Base-by-base conservation (phyloP, 192 early-diverging fungal species). In the Podila clonocystis region DNA sequence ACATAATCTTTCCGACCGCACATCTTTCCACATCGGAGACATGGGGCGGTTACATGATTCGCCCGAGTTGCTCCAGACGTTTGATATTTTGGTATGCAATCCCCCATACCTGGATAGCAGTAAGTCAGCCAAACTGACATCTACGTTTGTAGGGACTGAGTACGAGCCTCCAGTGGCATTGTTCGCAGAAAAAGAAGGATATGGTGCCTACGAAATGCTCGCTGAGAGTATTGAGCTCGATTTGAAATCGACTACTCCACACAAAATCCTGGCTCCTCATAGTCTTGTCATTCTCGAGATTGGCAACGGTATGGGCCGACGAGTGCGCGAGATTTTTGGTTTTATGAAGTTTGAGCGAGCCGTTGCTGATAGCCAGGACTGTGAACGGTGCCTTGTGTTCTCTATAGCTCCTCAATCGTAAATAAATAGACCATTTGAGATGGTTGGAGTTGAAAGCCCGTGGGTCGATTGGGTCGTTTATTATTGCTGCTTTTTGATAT, bases 51-150 rank as follows among this genome's bases (percentile, higher is more conserved):
- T 92, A 29, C 70, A 73, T 7, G 72, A 74, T 5, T 57, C 63
- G 0, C 33, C 71, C 12, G 59, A 70, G 0, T 82, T 87, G 1
- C 89, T 89, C 36, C 70, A 80, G 29, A 57, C 60, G 0, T 80
- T 73, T 55, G 90, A 94, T 75, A 58, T 91, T 33, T 78, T 94
- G 7, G 85, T 91, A 1, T 93, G 92, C 67, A 94, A 94, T 58
- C 93, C 93, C 26, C 93, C 93, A 0, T 94, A 94, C 60, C 74
- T 94, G 28, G 82, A 88, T 24, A 33, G 63, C 5, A 75, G 58
- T 6, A 85, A 74, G 13, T 64, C 67, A 3, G 22, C 29, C 5
- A 72, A 63, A 26, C 45, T 80, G 67, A 86, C 72, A 0, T 75
- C 65, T 0, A 65, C 74, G 11, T 78, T 85, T 19, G 73, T 87